phyloP scores from a whole-genome alignment of 139 green algal genomes.

The Zygnema circumcarinatum region DNA sequence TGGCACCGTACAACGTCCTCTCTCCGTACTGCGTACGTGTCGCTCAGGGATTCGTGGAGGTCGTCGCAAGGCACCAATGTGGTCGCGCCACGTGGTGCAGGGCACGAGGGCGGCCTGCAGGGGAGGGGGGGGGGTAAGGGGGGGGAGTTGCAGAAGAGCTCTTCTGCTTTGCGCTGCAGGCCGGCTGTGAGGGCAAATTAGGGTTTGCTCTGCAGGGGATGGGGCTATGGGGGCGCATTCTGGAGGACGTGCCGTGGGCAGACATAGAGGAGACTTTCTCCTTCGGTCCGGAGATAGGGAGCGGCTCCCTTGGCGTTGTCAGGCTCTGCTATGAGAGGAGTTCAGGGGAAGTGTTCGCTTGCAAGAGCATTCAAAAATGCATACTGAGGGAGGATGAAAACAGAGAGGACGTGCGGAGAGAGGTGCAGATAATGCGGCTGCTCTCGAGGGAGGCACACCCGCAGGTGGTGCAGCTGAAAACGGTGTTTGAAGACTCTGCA shows the following conservation, averaged over 20 bases:
- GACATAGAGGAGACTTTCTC: not conserved
- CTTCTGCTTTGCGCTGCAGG: not conserved
- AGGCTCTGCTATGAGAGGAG: not conserved
- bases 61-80: too few relatives aligned
- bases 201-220: not conserved
- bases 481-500: constrained; percentile 53
- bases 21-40: too few relatives aligned
- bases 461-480: constrained; percentile 48
- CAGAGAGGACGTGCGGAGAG: constrained; percentile 42
- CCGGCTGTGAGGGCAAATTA: not conserved
- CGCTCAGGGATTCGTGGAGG: too few relatives aligned
- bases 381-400: not conserved
- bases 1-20: too few relatives aligned
- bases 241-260: not conserved
- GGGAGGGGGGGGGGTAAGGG: not conserved
- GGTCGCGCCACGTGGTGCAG: too few relatives aligned
- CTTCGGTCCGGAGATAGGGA: not conserved
- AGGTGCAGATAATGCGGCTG: constrained; percentile 57
- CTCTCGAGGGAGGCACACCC: constrained; percentile 9
- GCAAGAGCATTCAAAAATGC: constrained; percentile 39
- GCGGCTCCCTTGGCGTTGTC: constrained; percentile 14
- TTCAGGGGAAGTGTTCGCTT: constrained; percentile 23
- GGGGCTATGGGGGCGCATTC: not conserved
- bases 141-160: not conserved
- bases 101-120: not conserved